These are phyloP conservation scores for Scheffersomyces titani DNA, from an alignment of 1,139 yeast genomes.

Conservation along the genomic window DNA sequence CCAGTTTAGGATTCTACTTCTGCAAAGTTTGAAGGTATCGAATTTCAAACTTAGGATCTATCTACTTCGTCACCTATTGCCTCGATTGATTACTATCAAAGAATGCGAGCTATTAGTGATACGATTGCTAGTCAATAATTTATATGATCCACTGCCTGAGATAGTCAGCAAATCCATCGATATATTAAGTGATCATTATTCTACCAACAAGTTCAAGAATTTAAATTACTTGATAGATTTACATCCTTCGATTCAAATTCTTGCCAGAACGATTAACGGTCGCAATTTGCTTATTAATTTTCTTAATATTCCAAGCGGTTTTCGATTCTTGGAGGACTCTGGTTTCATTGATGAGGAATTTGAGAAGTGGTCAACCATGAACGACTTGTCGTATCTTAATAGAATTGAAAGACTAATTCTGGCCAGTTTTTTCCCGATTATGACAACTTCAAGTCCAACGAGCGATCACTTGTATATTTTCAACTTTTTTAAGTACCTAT, in stretches of 20 bases:
- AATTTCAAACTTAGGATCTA: constrained; percentile 52
- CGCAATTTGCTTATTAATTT: constrained; percentile 28
- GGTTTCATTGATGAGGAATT: constrained; percentile 37
- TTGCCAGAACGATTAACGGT: constrained; percentile 28
- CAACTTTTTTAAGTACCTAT: constrained; percentile 78
- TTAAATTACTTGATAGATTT: constrained; percentile 28
- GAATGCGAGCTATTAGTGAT: constrained; percentile 41
- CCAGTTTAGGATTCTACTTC: constrained; percentile 66
- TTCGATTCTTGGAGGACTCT: constrained; percentile 33
- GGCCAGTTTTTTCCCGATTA: constrained; percentile 27
- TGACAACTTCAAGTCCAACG: background rate
- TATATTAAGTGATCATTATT: constrained; percentile 12
- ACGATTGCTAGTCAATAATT: constrained; percentile 60
- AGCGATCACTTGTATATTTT: constrained; percentile 32
- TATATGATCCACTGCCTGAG: constrained; percentile 64
- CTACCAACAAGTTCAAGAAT: constrained; percentile 9
- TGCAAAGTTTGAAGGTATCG: constrained; percentile 63
- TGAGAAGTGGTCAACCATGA: constrained; percentile 26
- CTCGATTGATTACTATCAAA: constrained; percentile 36
- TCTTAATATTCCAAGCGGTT: constrained; percentile 34
- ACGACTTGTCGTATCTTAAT: constrained; percentile 23
- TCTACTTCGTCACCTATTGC: constrained; percentile 57
- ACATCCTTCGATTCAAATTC: constrained; percentile 33
- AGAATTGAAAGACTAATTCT: constrained; percentile 25
- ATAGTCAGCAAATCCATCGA: constrained; percentile 42